Evolutionary conservation across 352 stramenopile species (phyloP).

Genomic region (Phytophthora foliorum): DNA sequence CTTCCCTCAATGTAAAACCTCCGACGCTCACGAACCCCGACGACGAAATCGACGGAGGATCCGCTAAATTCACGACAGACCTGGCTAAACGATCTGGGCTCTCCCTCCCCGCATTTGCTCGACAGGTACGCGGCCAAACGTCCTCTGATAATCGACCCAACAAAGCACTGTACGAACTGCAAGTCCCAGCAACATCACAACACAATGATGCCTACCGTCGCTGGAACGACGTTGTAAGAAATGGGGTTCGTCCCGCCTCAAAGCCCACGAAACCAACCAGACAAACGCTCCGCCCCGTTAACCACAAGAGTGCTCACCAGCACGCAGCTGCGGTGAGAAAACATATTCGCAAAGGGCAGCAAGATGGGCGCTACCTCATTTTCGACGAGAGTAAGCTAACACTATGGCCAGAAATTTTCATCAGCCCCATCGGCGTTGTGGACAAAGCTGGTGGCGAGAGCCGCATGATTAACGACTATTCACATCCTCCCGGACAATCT

Average conservation of each 20-base stretch:
- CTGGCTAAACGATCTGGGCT: not conserved
- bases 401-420: not conserved
- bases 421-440: slow-evolving; percentile 4
- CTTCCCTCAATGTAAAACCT: no score
- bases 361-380: not conserved
- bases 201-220: not conserved
- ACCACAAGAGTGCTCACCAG: not conserved
- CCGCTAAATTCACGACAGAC: not conserved
- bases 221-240: slow-evolving; percentile 1
- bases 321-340: not conserved
- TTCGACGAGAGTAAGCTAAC: not conserved
- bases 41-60: not conserved
- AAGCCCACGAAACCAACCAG: not conserved
- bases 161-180: not conserved
- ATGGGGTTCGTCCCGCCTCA: not conserved
- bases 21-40: not conserved
- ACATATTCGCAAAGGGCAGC: not conserved
- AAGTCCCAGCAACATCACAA: not conserved
- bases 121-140: not conserved
- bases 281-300: not conserved
- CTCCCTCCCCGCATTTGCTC: not conserved
- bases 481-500: not conserved
- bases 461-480: slow-evolving; percentile 4
- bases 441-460: not conserved
- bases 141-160: not conserved